phyloP scores from a whole-genome alignment of 805 yeast species.

The Hyphopichia homilentoma region DNA sequence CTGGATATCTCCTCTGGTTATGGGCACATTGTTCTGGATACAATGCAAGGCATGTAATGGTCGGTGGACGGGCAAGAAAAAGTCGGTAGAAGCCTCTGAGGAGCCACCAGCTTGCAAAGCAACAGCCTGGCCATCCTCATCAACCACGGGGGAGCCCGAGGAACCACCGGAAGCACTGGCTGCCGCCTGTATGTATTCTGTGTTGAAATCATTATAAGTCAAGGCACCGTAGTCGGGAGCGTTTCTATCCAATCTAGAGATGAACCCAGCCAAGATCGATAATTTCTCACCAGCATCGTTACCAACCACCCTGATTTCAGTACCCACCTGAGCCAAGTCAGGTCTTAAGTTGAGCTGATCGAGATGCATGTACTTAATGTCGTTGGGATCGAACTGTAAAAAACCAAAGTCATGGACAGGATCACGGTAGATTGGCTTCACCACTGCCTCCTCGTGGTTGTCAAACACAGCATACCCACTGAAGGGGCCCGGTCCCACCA shows the following conservation, averaged over 20 bases:
- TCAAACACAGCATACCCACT: constrained; percentile 89
- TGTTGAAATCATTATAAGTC: constrained; percentile 88
- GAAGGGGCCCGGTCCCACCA: constrained; percentile 94
- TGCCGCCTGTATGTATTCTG: constrained; percentile 93
- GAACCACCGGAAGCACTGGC: constrained; percentile 96
- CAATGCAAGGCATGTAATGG: constrained; percentile 79
- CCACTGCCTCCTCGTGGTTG: constrained; percentile 90
- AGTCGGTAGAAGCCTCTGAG: constrained; percentile 88
- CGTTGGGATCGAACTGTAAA: constrained; percentile 67
- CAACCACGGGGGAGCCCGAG: constrained; percentile 94
- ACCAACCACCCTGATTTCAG: constrained; percentile 92
- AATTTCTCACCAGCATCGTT: constrained; percentile 95
- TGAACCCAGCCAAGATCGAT: constrained; percentile 84
- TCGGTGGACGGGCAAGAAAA: constrained; percentile 81
- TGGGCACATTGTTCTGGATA: constrained; percentile 52
- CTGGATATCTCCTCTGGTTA: constrained; percentile 89
- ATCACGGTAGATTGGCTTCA: constrained; percentile 82
- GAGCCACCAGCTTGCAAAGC: constrained; percentile 95
- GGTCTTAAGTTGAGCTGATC: constrained; percentile 68
- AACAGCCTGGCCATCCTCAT: constrained; percentile 80
- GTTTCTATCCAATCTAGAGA: constrained; percentile 81
- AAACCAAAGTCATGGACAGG: constrained; percentile 96
- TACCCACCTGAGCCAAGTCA: constrained; percentile 83
- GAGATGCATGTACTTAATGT: constrained; percentile 70
- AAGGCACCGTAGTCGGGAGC: constrained; percentile 91